phyloP scores from a whole-genome alignment of 1,139 yeast genomes.

The Blastobotrys persicus region DNA sequence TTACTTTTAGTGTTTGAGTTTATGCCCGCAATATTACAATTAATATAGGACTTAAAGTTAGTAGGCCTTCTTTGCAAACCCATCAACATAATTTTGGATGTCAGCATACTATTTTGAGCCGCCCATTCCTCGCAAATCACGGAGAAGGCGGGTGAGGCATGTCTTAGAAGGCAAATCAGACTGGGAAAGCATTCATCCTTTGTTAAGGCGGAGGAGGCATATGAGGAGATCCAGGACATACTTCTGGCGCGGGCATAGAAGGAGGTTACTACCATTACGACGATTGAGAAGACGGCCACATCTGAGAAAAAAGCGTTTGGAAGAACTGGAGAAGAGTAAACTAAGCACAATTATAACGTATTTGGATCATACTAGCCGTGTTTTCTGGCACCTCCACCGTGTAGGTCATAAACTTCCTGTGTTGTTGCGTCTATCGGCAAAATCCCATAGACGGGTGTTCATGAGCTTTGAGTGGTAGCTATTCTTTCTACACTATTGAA shows the following conservation, averaged over 20 bases:
- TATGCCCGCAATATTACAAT: too few relatives aligned
- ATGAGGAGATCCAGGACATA: too few relatives aligned
- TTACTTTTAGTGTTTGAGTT: too few relatives aligned
- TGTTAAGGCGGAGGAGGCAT: background rate
- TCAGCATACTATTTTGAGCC: conserved; percentile 1
- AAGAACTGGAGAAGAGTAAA: background rate
- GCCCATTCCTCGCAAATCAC: conserved; percentile 9
- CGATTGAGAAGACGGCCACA: background rate
- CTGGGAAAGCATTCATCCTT: background rate
- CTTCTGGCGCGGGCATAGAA: conserved; percentile 2
- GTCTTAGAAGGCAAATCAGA: background rate
- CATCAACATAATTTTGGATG: conserved; percentile 2
- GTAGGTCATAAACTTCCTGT: conserved; percentile 1
- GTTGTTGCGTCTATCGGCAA: background rate
- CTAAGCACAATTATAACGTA: background rate
- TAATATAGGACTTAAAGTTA: too few relatives aligned
- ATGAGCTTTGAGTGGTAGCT: conserved; percentile 5
- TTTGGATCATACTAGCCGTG: conserved; percentile 3
- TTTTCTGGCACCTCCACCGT: conserved; percentile 1
- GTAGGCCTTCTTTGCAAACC: too few relatives aligned
- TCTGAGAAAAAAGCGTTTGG: background rate
- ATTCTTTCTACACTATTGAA: background rate
- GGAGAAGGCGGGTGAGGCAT: conserved; percentile 7
- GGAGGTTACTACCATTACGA: background rate
- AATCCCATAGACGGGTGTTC: conserved; percentile 1